A percentile compares a stretch with the other conserved stretches of the same genome.
phyloP scores from a whole-genome alignment of 164 flowering plant genomes.

The Santalum album region DNA sequence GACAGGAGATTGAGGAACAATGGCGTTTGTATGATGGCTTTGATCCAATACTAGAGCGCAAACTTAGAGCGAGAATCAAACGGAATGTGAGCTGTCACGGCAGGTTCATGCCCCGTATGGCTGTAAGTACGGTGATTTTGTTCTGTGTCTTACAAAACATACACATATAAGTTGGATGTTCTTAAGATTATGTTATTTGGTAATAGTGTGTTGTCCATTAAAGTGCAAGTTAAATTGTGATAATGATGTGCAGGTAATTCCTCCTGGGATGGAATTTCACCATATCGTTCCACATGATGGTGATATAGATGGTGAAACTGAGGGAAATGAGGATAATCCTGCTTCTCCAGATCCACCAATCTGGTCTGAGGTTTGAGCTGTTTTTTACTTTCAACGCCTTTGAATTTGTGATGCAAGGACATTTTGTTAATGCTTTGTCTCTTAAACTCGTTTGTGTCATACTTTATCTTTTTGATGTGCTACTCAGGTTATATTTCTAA shows the following conservation, averaged over 20 bases:
- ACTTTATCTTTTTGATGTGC: neutral
- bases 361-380: conserved; percentile 65
- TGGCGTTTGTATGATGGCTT: conserved; percentile 97
- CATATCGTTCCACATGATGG: conserved; percentile 80
- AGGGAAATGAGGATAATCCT: conserved; percentile 69
- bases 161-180: neutral
- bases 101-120: conserved; percentile 98
- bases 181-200: neutral
- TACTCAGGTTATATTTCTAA: neutral
- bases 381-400: neutral
- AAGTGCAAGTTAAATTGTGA: neutral
- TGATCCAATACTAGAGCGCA: conserved; percentile 82
- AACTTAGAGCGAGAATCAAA: conserved; percentile 81
- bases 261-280: conserved; percentile 98
- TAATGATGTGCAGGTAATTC: conserved; percentile 55
- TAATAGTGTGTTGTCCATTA: neutral
- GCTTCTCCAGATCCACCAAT: conserved; percentile 81
- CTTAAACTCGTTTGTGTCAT: neutral
- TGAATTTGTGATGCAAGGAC: neutral
- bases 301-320: conserved; percentile 77
- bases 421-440: neutral
- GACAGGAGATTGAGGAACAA: conserved; percentile 93
- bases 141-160: neutral
- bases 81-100: conserved; percentile 96
- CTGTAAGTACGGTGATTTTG: conserved; percentile 49